Base-by-base conservation (phyloP, 2,329 filamentous ascomycete genomes). In the Claviceps spartinae region DNA sequence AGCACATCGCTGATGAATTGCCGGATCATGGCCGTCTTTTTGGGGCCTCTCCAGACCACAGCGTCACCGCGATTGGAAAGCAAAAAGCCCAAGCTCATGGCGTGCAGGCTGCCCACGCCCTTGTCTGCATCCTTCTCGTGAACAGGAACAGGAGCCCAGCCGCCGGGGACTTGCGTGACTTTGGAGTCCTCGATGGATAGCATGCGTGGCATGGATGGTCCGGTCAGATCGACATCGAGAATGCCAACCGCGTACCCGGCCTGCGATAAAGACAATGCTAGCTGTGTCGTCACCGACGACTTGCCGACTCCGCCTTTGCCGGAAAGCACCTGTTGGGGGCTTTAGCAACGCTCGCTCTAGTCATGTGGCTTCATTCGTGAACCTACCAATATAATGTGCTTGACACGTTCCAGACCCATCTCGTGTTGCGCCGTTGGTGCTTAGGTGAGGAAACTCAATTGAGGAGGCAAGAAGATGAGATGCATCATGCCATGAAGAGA, bases 291-390 rank as follows among this genome's bases (percentile, higher is more conserved):
- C n/a, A 96, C 83, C 50, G 89, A 95, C 44, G 91, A 97, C 74
- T 98, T 98, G 54, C 93, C 93, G 20, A 98, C 93, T 60, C 93
- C 93, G 63, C 93, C 93, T 77, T 98, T 98, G 61, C 93, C 93
- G 13, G 93, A 97, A 47, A 98, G 84, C 56, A 91, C 78, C 78
- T 81, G 43, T 42, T 14, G 16, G 34, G 20, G 5, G 40, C 11
- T 49, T 43, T 51, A 45, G 40, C 18, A 8, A 18, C 24, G 30
- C 46, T 44, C 18, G 3, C 18, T 24, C 22, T 5, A 4, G 18
- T 37, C n/a, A n/a, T 5, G 22, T 22, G 20, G 41, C 42, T 22
- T 11, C n/a, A 5, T 34, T 24, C 3, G 44, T 48, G 9, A 43
- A 51, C 47, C 50, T 71, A 88, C 86, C 60, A 93, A 78, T 57